Percentiles rank a stretch among this genome's conserved stretches.
These are phyloP conservation scores for Colletotrichum limetticola DNA, from an alignment of 2,329 filamentous ascomycete species.

Conservation along the genomic window DNA sequence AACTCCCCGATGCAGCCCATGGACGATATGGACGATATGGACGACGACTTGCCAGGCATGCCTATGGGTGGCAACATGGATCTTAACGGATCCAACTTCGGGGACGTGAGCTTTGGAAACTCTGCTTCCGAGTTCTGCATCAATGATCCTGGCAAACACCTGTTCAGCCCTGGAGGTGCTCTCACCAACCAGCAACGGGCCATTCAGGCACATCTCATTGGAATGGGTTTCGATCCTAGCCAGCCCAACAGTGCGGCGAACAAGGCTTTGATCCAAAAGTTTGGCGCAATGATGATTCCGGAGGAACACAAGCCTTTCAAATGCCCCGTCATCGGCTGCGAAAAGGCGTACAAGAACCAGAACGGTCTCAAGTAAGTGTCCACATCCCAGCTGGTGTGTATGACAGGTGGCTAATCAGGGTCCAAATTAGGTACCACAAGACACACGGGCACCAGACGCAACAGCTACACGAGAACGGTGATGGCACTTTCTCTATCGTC, in stretches of 20 bases:
- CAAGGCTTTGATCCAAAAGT: slow-evolving; percentile 64
- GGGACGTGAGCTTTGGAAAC: slow-evolving; percentile 65
- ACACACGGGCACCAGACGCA: slow-evolving; percentile 96
- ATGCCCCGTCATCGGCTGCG: slow-evolving; percentile 97
- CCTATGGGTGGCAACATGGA: slow-evolving; percentile 71
- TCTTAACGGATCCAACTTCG: slow-evolving; percentile 61
- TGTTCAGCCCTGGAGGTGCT: slow-evolving; percentile 87
- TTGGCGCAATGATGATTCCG: slow-evolving; percentile 72
- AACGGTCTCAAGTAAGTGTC: slow-evolving; percentile 89
- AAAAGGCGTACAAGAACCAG: slow-evolving; percentile 99
- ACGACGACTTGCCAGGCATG: slow-evolving; percentile 77
- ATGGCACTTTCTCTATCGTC: slow-evolving; percentile 97
- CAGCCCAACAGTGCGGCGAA: slow-evolving; percentile 83
- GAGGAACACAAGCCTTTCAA: slow-evolving; percentile 98
- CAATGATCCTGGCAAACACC: slow-evolving; percentile 92
- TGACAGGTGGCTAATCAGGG: slow-evolving; percentile 24
- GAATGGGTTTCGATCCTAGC: slow-evolving; percentile 79
- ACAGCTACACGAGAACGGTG: slow-evolving; percentile 94
- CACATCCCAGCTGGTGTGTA: not conserved
- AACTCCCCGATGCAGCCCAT: slow-evolving; percentile 73
- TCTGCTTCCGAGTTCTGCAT: slow-evolving; percentile 70
- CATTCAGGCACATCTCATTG: slow-evolving; percentile 75
- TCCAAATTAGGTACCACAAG: slow-evolving; percentile 69
- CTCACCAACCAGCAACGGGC: slow-evolving; percentile 70
- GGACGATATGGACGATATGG: slow-evolving; percentile 75